Evolutionary conservation across 2,329 filamentous ascomycete genomes (phyloP).

Genomic region (Phaeomoniella chlamydospora): DNA sequence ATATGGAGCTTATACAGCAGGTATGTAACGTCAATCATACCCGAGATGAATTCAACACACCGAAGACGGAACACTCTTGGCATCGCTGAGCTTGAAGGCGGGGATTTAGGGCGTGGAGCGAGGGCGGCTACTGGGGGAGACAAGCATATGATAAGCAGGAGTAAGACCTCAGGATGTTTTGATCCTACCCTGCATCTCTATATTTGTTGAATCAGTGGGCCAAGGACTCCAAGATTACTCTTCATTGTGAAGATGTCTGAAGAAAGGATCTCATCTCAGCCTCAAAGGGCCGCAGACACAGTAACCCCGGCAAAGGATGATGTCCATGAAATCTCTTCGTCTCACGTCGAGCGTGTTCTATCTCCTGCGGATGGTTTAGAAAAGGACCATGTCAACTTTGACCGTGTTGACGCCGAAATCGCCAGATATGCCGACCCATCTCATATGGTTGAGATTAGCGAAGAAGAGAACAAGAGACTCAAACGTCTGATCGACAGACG

Average conservation of each 20-base stretch:
- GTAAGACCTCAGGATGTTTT: no score
- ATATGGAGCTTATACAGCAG: neutral
- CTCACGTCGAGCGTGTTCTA: conserved; percentile 34
- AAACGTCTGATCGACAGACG: conserved; percentile 52
- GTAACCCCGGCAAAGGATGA: conserved; percentile 11
- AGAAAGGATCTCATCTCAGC: neutral
- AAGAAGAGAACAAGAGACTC: conserved; percentile 46
- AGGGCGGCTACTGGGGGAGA: neutral
- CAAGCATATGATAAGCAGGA: neutral
- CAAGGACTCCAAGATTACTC: no score
- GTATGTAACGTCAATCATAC: neutral
- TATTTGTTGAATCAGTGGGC: no score
- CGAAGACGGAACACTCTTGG: neutral
- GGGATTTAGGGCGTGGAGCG: neutral
- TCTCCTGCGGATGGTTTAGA: conserved; percentile 29
- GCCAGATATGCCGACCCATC: conserved; percentile 50
- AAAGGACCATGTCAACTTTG: conserved; percentile 40
- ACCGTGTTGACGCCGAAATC: conserved; percentile 53
- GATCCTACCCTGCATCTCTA: no score
- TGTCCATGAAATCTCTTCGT: conserved; percentile 10
- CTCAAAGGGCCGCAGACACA: neutral
- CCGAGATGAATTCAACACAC: neutral
- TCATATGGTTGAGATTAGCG: conserved; percentile 39
- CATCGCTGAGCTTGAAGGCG: neutral
- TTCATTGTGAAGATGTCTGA: neutral